Percentiles rank a stretch among this genome's conserved stretches.
phyloP scores from a whole-genome alignment of 2,329 filamentous ascomycete species.

The Nothophaeocryptopus gaeumannii region DNA sequence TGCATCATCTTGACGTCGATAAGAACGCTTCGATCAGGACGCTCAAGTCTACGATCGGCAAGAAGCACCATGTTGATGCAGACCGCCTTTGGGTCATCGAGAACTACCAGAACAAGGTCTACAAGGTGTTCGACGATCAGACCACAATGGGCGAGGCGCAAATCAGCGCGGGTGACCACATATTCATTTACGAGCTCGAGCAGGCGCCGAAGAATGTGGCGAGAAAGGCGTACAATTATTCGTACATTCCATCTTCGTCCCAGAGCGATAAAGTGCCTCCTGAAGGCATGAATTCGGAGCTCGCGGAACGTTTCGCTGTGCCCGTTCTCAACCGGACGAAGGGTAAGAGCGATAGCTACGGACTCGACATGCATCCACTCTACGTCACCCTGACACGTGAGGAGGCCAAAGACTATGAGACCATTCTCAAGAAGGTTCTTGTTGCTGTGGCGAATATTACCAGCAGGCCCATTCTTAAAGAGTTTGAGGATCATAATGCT shows the following conservation, averaged over 20 bases:
- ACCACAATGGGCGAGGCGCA: slow-evolving; percentile 65
- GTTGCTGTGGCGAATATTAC: slow-evolving; percentile 74
- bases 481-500: slow-evolving; percentile 35
- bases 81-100: slow-evolving; percentile 75
- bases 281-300: slow-evolving; percentile 55
- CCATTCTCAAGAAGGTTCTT: slow-evolving; percentile 76
- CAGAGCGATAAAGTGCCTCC: slow-evolving; percentile 47
- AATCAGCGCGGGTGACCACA: slow-evolving; percentile 61
- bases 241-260: slow-evolving; percentile 35
- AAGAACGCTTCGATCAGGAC: slow-evolving; percentile 68
- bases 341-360: slow-evolving; percentile 44
- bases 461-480: slow-evolving; percentile 62
- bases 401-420: slow-evolving; percentile 67
- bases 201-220: slow-evolving; percentile 74
- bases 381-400: slow-evolving; percentile 74
- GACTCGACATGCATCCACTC: slow-evolving; percentile 37
- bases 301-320: slow-evolving; percentile 66
- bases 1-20: slow-evolving; percentile 74
- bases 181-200: slow-evolving; percentile 76
- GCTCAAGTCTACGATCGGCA: slow-evolving; percentile 63
- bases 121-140: slow-evolving; percentile 75
- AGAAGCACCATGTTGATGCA: slow-evolving; percentile 52
- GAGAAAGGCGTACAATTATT: slow-evolving; percentile 41
- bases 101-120: slow-evolving; percentile 79
- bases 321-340: slow-evolving; percentile 64